Conservation (phyloP, 495 filamentous ascomycete species). For the Penicillium waksmanii region DNA sequence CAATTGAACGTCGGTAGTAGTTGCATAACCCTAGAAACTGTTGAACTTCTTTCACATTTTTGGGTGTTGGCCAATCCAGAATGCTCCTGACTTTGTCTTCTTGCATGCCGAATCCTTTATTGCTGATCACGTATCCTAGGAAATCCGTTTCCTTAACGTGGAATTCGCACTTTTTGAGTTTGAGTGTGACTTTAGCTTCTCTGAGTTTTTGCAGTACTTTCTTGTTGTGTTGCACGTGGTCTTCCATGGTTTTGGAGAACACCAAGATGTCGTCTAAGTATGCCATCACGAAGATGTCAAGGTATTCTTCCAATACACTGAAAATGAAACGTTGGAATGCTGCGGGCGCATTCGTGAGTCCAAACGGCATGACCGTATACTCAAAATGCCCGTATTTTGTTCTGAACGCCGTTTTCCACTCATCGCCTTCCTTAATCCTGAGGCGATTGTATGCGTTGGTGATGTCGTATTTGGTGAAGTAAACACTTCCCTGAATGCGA, state of each 20-base stretch:
- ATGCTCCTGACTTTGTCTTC: conserved; percentile 19
- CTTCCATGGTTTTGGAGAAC: conserved; percentile 10
- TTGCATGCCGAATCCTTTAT: conserved; percentile 16
- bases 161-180: conserved; percentile 10
- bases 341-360: conserved; percentile 17
- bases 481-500: conserved; percentile 19
- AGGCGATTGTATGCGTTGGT: conserved; percentile 15
- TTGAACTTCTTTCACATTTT: conserved; percentile 16
- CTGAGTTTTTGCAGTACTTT: not conserved
- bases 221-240: not conserved
- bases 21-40: conserved; percentile 16
- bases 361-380: conserved; percentile 27
- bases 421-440: conserved; percentile 10
- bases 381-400: conserved; percentile 34
- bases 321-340: conserved; percentile 40
- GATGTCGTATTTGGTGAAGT: conserved; percentile 27
- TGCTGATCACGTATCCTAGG: conserved; percentile 15
- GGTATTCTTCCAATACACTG: conserved; percentile 23
- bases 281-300: conserved; percentile 29
- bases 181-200: not conserved
- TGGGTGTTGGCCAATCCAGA: conserved; percentile 8
- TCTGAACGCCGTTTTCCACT: conserved; percentile 41
- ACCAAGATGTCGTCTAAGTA: conserved; percentile 45
- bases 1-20: conserved; percentile 21
- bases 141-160: conserved; percentile 13